Evolutionary conservation across 352 stramenopile species (phyloP).

Genomic region (Globisporangium rhizosaccharum): DNA sequence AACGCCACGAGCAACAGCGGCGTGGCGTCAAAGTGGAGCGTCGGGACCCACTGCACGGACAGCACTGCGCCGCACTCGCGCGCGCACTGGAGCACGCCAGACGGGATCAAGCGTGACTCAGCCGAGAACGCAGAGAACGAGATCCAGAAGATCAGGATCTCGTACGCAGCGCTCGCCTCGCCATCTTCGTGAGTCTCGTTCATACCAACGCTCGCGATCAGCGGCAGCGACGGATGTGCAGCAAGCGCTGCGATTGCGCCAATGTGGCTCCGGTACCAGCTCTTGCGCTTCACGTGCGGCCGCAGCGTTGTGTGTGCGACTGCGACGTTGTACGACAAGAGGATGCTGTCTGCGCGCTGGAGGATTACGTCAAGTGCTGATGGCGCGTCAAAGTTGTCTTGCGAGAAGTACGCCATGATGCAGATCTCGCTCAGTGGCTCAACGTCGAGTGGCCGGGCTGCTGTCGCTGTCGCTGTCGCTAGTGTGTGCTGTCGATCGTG

Average conservation of each 20-base stretch:
- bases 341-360: constrained; percentile 66
- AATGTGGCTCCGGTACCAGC: constrained; percentile 72
- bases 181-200: constrained; percentile 13
- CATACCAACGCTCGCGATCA: constrained; percentile 62
- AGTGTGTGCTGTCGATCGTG: not conserved
- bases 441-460: not conserved
- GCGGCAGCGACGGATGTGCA: constrained; percentile 65
- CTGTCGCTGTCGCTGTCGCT: not conserved
- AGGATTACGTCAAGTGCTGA: constrained; percentile 75
- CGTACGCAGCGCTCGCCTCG: constrained; percentile 21
- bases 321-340: constrained; percentile 67
- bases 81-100: constrained; percentile 55
- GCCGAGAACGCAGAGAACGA: constrained; percentile 81
- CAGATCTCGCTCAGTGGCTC: constrained; percentile 50
- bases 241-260: constrained; percentile 64
- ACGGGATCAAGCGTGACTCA: constrained; percentile 73
- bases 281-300: constrained; percentile 67
- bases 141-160: constrained; percentile 82
- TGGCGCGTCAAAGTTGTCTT: constrained; percentile 62
- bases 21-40: constrained; percentile 74
- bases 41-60: constrained; percentile 80
- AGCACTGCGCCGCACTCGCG: constrained; percentile 42
- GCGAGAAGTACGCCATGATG: constrained; percentile 79
- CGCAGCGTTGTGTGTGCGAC: constrained; percentile 26
- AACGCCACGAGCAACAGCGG: constrained; percentile 68